Percentiles rank a stretch among this genome's conserved stretches.
These are phyloP conservation scores for Gelatoporia subvermispora DNA, from an alignment of 768 basidiomycete species.

Conservation along the genomic window DNA sequence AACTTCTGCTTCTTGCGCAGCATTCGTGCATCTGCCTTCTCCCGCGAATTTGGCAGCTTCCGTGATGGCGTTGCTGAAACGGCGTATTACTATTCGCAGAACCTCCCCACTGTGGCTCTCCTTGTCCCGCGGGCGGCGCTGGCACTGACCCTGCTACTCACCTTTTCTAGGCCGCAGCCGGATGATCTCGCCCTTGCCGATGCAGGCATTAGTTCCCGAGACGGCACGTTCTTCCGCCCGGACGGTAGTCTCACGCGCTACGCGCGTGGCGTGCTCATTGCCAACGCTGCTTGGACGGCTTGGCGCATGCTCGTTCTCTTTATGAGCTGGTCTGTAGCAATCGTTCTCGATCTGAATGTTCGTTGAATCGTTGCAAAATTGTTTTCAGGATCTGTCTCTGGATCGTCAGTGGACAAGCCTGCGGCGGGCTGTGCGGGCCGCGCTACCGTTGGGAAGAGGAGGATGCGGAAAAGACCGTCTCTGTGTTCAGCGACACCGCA, in stretches of 20 bases:
- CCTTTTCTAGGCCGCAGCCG: constrained; percentile 49
- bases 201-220: constrained; percentile 48
- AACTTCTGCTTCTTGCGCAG: constrained; percentile 83
- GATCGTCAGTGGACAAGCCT: constrained; percentile 70
- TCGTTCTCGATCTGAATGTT: neutral
- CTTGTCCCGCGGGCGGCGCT: constrained; percentile 81
- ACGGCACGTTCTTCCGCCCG: constrained; percentile 68
- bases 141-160: constrained; percentile 64
- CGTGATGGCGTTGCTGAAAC: constrained; percentile 74
- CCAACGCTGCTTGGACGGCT: constrained; percentile 78
- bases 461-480: constrained; percentile 54
- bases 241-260: constrained; percentile 71
- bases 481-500: constrained; percentile 45
- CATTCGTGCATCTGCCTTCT: constrained; percentile 67
- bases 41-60: constrained; percentile 41
- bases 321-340: constrained; percentile 54
- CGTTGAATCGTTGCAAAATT: neutral
- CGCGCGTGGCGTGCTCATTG: constrained; percentile 71
- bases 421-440: constrained; percentile 81
- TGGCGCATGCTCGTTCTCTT: constrained; percentile 70
- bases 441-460: constrained; percentile 83
- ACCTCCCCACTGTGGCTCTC: constrained; percentile 75
- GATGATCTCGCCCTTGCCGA: constrained; percentile 42
- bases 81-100: constrained; percentile 80
- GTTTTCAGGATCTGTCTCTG: constrained; percentile 82